Conservation (phyloP, 192 early-diverging fungal genomes). For the Ambispora gerdemannii region DNA sequence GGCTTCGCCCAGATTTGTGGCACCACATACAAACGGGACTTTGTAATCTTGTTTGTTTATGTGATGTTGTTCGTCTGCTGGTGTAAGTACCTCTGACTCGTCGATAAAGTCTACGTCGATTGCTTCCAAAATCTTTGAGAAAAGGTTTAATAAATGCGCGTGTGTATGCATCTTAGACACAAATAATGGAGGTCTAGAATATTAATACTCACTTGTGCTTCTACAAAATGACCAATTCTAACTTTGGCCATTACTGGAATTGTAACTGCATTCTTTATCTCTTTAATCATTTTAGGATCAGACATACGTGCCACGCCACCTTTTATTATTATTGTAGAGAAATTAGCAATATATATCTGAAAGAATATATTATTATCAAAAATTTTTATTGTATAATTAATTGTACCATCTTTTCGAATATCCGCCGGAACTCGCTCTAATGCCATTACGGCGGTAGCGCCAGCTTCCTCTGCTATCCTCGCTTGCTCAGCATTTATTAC, state of each 20-base stretch:
- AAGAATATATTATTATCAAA: neutral
- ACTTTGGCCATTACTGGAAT: conserved; percentile 99
- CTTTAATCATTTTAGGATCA: conserved; percentile 95
- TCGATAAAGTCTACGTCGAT: conserved; percentile 96
- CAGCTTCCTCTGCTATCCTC: conserved; percentile 94
- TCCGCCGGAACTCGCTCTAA: conserved; percentile 97
- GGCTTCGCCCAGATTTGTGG: conserved; percentile 96
- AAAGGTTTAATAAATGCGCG: too few species aligned
- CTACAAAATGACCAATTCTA: conserved; percentile 98
- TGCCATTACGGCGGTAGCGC: conserved; percentile 97
- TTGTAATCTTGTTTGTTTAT: conserved; percentile 92
- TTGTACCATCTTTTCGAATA: conserved; percentile 90
- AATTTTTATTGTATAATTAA: too few species aligned
- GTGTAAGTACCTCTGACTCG: conserved; percentile 94
- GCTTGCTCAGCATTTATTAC: conserved; percentile 97
- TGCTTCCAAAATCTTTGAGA: conserved; percentile 78
- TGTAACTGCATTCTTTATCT: conserved; percentile 90
- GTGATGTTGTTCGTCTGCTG: conserved; percentile 94
- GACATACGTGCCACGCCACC: conserved; percentile 98
- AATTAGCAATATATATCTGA: neutral
- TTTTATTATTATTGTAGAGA: conserved; percentile 22
- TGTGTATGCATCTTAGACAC: too few species aligned
- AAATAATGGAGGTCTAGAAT: too few species aligned
- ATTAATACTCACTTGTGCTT: conserved; percentile 68
- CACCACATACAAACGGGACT: conserved; percentile 95